Evolutionary conservation across 106 monocot genomes (phyloP).

Genomic region (Acorus gramineus): DNA sequence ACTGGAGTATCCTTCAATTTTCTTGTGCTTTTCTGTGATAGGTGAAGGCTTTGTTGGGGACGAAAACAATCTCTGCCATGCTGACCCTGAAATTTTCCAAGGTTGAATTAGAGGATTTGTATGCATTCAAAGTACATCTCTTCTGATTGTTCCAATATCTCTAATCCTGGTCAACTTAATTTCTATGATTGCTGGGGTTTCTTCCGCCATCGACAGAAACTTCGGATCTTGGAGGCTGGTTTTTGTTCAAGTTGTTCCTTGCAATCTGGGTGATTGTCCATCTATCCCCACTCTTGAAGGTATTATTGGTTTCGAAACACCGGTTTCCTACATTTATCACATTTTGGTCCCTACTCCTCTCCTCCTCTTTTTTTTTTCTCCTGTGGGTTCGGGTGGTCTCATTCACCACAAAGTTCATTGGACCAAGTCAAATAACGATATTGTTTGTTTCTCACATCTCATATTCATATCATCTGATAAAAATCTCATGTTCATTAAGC

Average conservation of each 20-base stretch:
- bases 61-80: conserved; percentile 10
- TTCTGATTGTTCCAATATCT: conserved; percentile 17
- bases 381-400: conserved; percentile 12
- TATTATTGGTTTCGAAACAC: conserved; percentile 13
- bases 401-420: conserved; percentile 14
- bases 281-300: conserved; percentile 21
- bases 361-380: too few species aligned
- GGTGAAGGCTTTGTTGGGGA: conserved; percentile 12
- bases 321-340: conserved; percentile 16
- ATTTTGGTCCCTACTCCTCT: conserved; percentile 19
- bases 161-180: conserved; percentile 17
- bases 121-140: conserved; percentile 22
- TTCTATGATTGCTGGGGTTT: conserved; percentile 18
- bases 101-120: conserved; percentile 12
- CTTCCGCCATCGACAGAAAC: not conserved
- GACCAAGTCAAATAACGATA: conserved; percentile 11
- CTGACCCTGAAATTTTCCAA: conserved; percentile 7
- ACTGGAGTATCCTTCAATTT: conserved; percentile 14
- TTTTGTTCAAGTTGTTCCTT: conserved; percentile 15
- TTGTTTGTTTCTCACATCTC: conserved; percentile 8
- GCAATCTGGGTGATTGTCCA: conserved; percentile 23
- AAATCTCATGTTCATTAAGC: too few species aligned
- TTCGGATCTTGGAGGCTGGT: conserved; percentile 10
- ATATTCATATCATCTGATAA: too few species aligned
- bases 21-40: conserved; percentile 16